Evolutionary conservation across 805 yeast genomes (phyloP).

Genomic region (Saturnispora sanitii): DNA sequence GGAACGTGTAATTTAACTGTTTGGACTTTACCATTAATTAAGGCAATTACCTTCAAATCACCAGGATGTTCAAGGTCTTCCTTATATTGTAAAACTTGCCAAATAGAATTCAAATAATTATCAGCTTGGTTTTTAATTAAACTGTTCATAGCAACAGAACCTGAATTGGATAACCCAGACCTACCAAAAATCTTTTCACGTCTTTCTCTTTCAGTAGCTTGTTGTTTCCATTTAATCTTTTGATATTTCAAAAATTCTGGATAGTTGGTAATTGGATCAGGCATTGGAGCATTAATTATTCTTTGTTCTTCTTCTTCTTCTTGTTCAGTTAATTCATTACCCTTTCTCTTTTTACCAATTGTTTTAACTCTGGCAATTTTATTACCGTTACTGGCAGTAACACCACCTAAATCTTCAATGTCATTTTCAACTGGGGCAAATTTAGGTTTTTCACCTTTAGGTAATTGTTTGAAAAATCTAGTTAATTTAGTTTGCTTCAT

Average conservation of each 20-base stretch:
- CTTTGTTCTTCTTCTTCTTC: slow-evolving; percentile 41
- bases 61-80: slow-evolving; percentile 51
- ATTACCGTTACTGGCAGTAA: slow-evolving; percentile 21
- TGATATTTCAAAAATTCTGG: slow-evolving; percentile 60
- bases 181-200: slow-evolving; percentile 72
- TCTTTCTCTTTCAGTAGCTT: slow-evolving; percentile 60
- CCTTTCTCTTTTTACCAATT: slow-evolving; percentile 36
- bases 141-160: slow-evolving; percentile 53
- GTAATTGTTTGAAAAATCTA: slow-evolving; percentile 42
- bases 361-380: slow-evolving; percentile 33
- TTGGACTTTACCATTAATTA: slow-evolving; percentile 65
- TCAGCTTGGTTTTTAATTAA: slow-evolving; percentile 74
- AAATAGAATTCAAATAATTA: slow-evolving; percentile 59
- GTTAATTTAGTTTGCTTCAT: slow-evolving; percentile 61
- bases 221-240: slow-evolving; percentile 81
- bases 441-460: slow-evolving; percentile 27
- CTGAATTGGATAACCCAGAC: slow-evolving; percentile 32
- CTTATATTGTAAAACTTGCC: slow-evolving; percentile 79
- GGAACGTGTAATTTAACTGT: slow-evolving; percentile 65
- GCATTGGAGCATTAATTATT: slow-evolving; percentile 44
- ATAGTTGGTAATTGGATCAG: slow-evolving; percentile 59
- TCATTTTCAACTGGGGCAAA: slow-evolving; percentile 43
- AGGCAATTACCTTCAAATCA: slow-evolving; percentile 61
- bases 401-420: slow-evolving; percentile 61
- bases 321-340: slow-evolving; percentile 20